These are phyloP conservation scores for Heritiera fomes DNA, from an alignment of 345 rosid genomes.

Conservation along the genomic window DNA sequence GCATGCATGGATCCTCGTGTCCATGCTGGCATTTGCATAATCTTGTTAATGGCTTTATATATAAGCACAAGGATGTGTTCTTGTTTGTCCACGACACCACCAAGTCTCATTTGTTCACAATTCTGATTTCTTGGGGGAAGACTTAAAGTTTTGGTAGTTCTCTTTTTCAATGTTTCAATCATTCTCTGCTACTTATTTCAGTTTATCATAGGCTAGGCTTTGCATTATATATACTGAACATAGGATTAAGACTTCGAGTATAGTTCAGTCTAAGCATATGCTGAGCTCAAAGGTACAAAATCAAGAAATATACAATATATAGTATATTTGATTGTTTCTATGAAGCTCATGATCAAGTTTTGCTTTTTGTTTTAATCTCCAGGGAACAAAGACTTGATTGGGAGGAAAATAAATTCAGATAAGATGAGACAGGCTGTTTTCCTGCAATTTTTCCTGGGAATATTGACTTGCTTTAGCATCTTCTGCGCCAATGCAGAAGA, in stretches of 20 bases:
- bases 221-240: no score
- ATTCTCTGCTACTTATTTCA: neutral
- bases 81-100: neutral
- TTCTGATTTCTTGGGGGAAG: neutral
- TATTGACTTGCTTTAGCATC: conserved; percentile 15
- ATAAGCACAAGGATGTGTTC: neutral
- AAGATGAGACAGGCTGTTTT: conserved; percentile 16
- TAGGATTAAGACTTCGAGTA: no score
- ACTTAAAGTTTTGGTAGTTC: neutral
- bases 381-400: neutral
- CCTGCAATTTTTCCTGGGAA: conserved; percentile 16
- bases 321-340: neutral
- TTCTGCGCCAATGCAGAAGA: conserved; percentile 21
- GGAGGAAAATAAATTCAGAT: no score
- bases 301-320: no score
- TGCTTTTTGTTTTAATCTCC: neutral
- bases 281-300: no score
- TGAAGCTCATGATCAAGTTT: neutral
- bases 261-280: no score
- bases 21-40: neutral
- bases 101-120: neutral
- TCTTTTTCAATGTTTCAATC: neutral
- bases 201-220: no score
- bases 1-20: neutral
- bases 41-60: neutral